Evolutionary conservation across 495 filamentous ascomycete species (phyloP), one percentile per base, ranked within the genome.

Genomic region (Cladorrhinum samala): DNA sequence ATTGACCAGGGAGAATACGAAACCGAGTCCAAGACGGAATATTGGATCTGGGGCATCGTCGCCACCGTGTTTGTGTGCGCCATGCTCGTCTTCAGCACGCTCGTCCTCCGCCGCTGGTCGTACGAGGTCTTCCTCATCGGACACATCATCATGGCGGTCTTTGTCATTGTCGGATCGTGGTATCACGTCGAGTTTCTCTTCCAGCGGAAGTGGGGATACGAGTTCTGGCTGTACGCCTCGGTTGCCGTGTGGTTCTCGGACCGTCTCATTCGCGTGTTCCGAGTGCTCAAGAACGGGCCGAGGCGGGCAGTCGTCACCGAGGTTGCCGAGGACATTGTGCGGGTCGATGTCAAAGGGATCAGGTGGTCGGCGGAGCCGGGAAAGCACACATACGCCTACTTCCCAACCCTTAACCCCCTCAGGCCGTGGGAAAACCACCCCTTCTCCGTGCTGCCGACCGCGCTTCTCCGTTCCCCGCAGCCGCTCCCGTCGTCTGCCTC

Each of bases 361-460:
- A 46, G 64, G 18, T 74, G 70, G 71, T 55, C 49, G 3, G 19
- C 51, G 0, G 48, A 50, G 40, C 59, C 62, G 2, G 60, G 64
- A 0, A 40, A 62, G 9, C 67, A 72, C 30, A 72, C 55, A 1
- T 75, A 72, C 46, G 56, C 66, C 13, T 75, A 73, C 46, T 76
- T 78, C 60, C 75, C 73, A 1, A 72, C 68, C 0, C 48, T 74
- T 3, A 68, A 46, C 33, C 60, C 58, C 9, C 56, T 62, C 42
- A 64, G 69, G 13, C 58, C 63, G 0, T 78, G 75, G 75, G 73
- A 77, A 58, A 78, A 74, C 48, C 75, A 78, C 55, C 75, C 74
- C 2, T 78, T 77, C 50, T 78, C 73, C 9, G 54, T 75, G 3
- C 36, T 66, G 1, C 60, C 67, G 9, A 71, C 65, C 4, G 49